phyloP scores from a whole-genome alignment of 2,329 filamentous ascomycete species.

The Sarocladium oryzae region DNA sequence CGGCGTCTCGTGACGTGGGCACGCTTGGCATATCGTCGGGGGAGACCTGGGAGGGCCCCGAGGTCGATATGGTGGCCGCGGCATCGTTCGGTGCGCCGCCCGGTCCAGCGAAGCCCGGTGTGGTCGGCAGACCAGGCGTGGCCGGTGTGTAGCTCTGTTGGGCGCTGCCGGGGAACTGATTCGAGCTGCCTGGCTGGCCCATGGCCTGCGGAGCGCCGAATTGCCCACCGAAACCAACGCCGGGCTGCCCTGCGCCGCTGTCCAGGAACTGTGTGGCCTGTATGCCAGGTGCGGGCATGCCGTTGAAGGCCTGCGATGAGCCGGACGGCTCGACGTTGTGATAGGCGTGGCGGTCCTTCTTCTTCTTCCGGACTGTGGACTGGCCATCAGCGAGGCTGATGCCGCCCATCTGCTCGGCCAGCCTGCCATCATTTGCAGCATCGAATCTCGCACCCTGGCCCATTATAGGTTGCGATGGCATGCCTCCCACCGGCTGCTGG shows the following conservation, averaged over 20 bases:
- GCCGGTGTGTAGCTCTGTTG: slow-evolving; percentile 33
- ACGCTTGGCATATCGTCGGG: slow-evolving; percentile 91
- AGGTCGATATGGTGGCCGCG: slow-evolving; percentile 25
- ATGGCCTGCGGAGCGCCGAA: slow-evolving; percentile 35
- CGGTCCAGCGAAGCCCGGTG: slow-evolving; percentile 17
- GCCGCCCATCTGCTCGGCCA: slow-evolving; percentile 71
- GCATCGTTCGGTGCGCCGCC: slow-evolving; percentile 20
- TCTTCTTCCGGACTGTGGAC: slow-evolving; percentile 58
- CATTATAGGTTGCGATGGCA: too few species aligned
- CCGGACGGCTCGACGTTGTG: slow-evolving; percentile 73
- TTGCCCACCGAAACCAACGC: slow-evolving; percentile 31
- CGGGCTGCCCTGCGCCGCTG: slow-evolving; percentile 15
- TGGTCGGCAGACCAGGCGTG: slow-evolving; percentile 1
- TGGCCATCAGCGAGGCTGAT: slow-evolving; percentile 57
- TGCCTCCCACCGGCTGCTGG: too few species aligned
- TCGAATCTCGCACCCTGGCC: slow-evolving; percentile 24
- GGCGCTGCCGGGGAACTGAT: slow-evolving; percentile 57
- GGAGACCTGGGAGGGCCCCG: slow-evolving; percentile 56
- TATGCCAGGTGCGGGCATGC: slow-evolving; percentile 52
- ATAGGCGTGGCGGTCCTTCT: slow-evolving; percentile 92
- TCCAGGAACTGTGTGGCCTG: slow-evolving; percentile 37
- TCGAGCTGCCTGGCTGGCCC: slow-evolving; percentile 32
- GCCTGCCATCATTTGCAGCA: slow-evolving; percentile 34
- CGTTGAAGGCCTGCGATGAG: slow-evolving; percentile 63
- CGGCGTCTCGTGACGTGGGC: slow-evolving; percentile 72